phyloP scores from a whole-genome alignment of 1,284 basidiomycete genomes.

The Cutaneotrichosporon sp. region DNA sequence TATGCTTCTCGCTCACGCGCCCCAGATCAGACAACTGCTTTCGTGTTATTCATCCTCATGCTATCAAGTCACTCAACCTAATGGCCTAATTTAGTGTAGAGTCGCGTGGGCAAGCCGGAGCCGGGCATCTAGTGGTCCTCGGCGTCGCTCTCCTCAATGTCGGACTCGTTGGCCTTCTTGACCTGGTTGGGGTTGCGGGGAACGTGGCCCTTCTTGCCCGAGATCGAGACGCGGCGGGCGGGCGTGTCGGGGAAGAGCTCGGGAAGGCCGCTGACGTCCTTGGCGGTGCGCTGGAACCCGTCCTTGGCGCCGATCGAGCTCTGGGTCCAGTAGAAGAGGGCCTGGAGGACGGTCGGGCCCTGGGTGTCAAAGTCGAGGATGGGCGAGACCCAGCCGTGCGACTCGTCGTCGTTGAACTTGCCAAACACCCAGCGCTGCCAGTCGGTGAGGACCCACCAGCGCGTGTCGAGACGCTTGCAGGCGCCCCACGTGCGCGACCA shows the following conservation, averaged over 20 bases:
- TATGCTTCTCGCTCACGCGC: neutral
- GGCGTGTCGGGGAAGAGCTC: conserved; percentile 52
- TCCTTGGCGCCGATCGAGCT: conserved; percentile 25
- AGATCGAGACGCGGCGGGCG: conserved; percentile 42
- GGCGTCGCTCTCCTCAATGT: conserved; percentile 53
- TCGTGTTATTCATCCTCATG: conserved; percentile 10
- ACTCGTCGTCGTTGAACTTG: conserved; percentile 45
- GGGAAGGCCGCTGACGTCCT: conserved; percentile 39
- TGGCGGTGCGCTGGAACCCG: conserved; percentile 18
- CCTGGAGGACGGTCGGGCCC: conserved; percentile 45
- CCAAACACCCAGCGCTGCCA: conserved; percentile 56
- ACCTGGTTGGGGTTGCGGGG: conserved; percentile 29
- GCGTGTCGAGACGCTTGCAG: conserved; percentile 47
- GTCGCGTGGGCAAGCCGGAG: neutral
- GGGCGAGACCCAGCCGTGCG: conserved; percentile 47
- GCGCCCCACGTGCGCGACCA: conserved; percentile 53
- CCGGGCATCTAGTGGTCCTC: conserved; percentile 24
- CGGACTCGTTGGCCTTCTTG: conserved; percentile 49
- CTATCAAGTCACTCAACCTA: conserved; percentile 7
- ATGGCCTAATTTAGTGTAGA: neutral
- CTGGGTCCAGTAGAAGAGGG: conserved; percentile 52
- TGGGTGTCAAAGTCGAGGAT: conserved; percentile 37
- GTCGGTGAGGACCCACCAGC: conserved; percentile 53
- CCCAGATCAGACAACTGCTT: conserved; percentile 1
- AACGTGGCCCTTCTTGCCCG: conserved; percentile 20